phyloP scores from a whole-genome alignment of 352 stramenopile species.

The Pythium oligandrum region DNA sequence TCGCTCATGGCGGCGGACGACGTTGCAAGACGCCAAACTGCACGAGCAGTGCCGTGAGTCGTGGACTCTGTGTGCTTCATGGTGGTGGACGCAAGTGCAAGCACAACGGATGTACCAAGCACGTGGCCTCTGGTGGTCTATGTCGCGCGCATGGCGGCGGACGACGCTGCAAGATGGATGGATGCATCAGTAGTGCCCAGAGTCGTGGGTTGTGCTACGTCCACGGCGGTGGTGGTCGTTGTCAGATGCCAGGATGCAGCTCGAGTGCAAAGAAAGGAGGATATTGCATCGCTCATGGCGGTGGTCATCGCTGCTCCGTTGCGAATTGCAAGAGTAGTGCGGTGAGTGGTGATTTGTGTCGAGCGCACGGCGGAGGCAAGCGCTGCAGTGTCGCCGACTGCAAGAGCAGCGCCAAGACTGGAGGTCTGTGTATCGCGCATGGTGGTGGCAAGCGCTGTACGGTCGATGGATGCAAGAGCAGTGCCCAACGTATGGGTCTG shows the following conservation, averaged over 20 bases:
- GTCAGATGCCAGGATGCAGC: conserved; percentile 63
- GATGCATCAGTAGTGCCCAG: conserved; percentile 77
- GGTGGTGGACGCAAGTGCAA: conserved; percentile 72
- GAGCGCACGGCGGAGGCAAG: conserved; percentile 74
- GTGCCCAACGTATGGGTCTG: conserved; percentile 72
- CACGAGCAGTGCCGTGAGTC: conserved; percentile 43
- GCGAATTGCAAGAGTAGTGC: conserved; percentile 68
- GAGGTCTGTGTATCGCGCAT: conserved; percentile 76
- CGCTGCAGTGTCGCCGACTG: conserved; percentile 68
- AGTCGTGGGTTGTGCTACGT: conserved; percentile 82
- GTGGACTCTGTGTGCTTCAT: conserved; percentile 61
- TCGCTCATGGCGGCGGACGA: conserved; percentile 55
- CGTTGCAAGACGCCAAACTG: conserved; percentile 42
- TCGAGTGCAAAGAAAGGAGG: conserved; percentile 84
- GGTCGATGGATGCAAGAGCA: conserved; percentile 64
- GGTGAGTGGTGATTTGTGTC: conserved; percentile 74
- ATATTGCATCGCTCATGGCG: conserved; percentile 80
- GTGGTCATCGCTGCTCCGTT: conserved; percentile 75
- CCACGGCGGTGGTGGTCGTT: conserved; percentile 73
- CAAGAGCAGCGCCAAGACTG: conserved; percentile 80
- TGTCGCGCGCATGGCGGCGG: conserved; percentile 78
- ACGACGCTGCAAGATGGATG: conserved; percentile 69
- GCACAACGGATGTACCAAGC: conserved; percentile 58
- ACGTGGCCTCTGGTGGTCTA: conserved; percentile 72
- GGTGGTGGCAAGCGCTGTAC: conserved; percentile 80